Evolutionary conservation across 306 rosid species (phyloP).

Genomic region (Prunus armeniaca): DNA sequence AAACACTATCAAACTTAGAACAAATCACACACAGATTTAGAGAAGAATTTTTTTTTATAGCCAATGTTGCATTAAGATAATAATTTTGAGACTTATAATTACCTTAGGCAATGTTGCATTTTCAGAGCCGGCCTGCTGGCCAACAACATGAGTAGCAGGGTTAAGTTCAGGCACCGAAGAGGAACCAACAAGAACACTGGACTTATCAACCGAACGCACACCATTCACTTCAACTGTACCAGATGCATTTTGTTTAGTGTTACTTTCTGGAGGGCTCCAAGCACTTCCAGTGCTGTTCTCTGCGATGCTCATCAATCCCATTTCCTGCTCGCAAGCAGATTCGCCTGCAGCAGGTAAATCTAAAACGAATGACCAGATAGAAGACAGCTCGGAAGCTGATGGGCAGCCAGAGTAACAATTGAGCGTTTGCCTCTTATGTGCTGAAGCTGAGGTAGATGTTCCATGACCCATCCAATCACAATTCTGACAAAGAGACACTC

Average conservation of each 20-base stretch:
- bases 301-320: conserved; percentile 83
- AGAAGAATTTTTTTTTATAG: background rate
- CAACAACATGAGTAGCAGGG: conserved; percentile 36
- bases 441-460: conserved; percentile 50
- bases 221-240: conserved; percentile 41
- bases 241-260: conserved; percentile 32
- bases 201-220: conserved; percentile 30
- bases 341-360: conserved; percentile 61
- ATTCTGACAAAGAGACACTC: conserved; percentile 82
- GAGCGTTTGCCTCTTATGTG: conserved; percentile 73
- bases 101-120: conserved; percentile 70
- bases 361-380: conserved; percentile 81
- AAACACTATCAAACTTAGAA: conserved; percentile 16
- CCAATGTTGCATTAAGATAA: background rate
- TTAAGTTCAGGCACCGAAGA: conserved; percentile 49
- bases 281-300: conserved; percentile 50
- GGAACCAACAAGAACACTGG: conserved; percentile 42
- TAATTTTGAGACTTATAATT: conserved; percentile 13
- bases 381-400: conserved; percentile 81
- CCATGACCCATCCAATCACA: conserved; percentile 91
- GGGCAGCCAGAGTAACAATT: conserved; percentile 92
- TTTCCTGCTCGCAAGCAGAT: conserved; percentile 79
- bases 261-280: conserved; percentile 41
- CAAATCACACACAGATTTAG: background rate
- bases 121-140: conserved; percentile 42